These are phyloP conservation scores for Amphicarpaea edgeworthii DNA, from an alignment of 306 rosid genomes.

Conservation along the genomic window DNA sequence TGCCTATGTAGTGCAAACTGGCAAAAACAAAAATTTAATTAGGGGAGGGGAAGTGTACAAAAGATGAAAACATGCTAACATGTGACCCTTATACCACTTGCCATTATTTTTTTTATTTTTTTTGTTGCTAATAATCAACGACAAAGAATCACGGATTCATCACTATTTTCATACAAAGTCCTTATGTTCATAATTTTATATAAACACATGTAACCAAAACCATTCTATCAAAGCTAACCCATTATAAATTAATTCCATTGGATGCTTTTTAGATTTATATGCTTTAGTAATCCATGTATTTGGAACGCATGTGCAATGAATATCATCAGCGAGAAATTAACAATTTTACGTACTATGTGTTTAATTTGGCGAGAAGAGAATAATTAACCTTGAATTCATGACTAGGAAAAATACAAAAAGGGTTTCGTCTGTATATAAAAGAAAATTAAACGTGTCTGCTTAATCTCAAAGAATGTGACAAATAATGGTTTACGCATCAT, in stretches of 20 bases:
- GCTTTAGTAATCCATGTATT: not conserved
- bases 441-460: slow-evolving; percentile 8
- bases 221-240: not conserved
- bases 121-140: slow-evolving; percentile 2
- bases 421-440: not conserved
- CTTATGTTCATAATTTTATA: not conserved
- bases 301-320: no score
- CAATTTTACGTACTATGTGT: not conserved
- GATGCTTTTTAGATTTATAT: not conserved
- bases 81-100: slow-evolving; percentile 21
- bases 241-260: slow-evolving; percentile 5
- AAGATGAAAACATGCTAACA: slow-evolving; percentile 17
- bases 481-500: not conserved
- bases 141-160: slow-evolving; percentile 39
- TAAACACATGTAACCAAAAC: not conserved
- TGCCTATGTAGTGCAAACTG: not conserved
- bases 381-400: not conserved
- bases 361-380: not conserved
- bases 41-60: slow-evolving; percentile 19
- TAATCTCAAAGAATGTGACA: not conserved
- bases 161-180: not conserved
- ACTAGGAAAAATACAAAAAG: not conserved
- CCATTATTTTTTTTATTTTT: no score
- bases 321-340: not conserved
- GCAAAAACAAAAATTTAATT: not conserved